A percentile compares a stretch with the other conserved stretches of the same genome.
Conservation (phyloP, 2,329 filamentous ascomycete genomes). For the Clarireedia homoeocarpa region DNA sequence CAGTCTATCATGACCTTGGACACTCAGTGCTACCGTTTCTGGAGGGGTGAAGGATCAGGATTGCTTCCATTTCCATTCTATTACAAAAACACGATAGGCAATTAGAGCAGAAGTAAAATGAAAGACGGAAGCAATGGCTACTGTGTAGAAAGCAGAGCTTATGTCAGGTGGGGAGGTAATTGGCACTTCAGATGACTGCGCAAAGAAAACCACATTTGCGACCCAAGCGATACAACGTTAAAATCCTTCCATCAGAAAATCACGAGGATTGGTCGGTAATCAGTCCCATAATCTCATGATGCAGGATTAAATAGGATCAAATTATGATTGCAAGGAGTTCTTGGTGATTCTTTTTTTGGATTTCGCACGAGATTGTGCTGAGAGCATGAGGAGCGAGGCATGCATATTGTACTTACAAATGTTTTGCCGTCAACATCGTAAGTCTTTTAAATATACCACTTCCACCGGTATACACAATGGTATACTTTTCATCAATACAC, state of each 20-base stretch:
- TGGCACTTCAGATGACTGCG: too few species aligned
- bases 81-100: neutral
- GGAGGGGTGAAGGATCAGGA: neutral
- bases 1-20: neutral
- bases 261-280: neutral
- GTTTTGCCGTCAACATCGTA: neutral
- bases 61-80: neutral
- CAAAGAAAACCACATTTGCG: too few species aligned
- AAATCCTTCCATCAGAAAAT: neutral
- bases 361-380: neutral
- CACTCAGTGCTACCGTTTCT: neutral
- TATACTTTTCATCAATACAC: neutral
- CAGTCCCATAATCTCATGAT: neutral
- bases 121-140: neutral
- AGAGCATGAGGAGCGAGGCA: neutral
- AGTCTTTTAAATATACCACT: neutral
- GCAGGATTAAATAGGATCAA: conserved; percentile 1
- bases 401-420: neutral
- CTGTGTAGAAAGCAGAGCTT: neutral
- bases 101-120: neutral
- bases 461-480: neutral
- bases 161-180: neutral
- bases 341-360: neutral
- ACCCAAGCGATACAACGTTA: neutral
- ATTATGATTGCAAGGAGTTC: neutral